These are phyloP conservation scores for Astrocystis sublimbata DNA, from an alignment of 495 filamentous ascomycete species.

Conservation along the genomic window DNA sequence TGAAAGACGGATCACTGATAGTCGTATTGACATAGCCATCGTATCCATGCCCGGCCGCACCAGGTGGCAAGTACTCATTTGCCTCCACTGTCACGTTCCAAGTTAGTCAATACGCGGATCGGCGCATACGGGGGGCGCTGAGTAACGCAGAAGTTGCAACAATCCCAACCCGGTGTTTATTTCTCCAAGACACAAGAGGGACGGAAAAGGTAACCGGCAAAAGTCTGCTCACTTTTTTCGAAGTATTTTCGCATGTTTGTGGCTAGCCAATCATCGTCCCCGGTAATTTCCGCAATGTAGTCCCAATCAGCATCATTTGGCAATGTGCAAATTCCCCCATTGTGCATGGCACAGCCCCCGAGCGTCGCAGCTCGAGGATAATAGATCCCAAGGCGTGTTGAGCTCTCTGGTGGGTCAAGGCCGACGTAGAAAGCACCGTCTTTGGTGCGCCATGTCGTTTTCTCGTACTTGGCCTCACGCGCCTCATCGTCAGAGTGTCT, in stretches of 20 bases:
- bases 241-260: conserved; percentile 49
- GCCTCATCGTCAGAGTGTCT: conserved; percentile 49
- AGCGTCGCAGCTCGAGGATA: conserved; percentile 51
- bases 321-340: conserved; percentile 43
- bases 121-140: not conserved
- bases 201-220: not conserved
- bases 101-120: not conserved
- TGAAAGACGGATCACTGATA: conserved; percentile 34
- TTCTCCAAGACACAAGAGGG: too few relatives aligned
- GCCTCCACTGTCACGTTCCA: conserved; percentile 33
- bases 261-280: conserved; percentile 47
- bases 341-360: conserved; percentile 54
- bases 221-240: conserved; percentile 27
- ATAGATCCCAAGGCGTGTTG: conserved; percentile 47
- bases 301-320: conserved; percentile 51
- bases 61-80: conserved; percentile 41
- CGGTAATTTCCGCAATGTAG: conserved; percentile 45
- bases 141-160: not conserved
- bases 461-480: conserved; percentile 44
- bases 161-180: not conserved
- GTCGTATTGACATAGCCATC: conserved; percentile 46
- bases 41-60: conserved; percentile 46
- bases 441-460: conserved; percentile 46
- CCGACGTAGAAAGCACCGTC: conserved; percentile 51
- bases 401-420: conserved; percentile 43